These are phyloP conservation scores for Trametes cingulata DNA, from an alignment of 768 basidiomycete genomes.

Conservation along the genomic window DNA sequence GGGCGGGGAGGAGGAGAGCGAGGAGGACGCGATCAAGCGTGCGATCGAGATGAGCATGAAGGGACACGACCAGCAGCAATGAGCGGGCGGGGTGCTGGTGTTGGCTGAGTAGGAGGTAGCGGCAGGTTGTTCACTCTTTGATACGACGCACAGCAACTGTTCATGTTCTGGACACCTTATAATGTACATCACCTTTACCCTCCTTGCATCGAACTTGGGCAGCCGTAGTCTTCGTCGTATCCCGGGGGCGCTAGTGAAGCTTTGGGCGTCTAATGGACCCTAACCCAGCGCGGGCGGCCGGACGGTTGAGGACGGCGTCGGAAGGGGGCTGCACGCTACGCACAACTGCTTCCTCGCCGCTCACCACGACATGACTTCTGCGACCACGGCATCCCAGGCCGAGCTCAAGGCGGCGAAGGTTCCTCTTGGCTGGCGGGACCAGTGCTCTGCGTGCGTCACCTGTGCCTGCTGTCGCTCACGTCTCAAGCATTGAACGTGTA, in stretches of 20 bases:
- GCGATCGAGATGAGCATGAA: conserved; percentile 96
- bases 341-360: background rate
- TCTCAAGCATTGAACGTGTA: too few species aligned
- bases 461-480: background rate
- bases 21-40: conserved; percentile 86
- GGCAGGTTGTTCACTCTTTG: background rate
- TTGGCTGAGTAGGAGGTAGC: background rate
- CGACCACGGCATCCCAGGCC: conserved; percentile 78
- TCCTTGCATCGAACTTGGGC: background rate
- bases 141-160: background rate
- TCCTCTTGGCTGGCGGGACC: conserved; percentile 85
- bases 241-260: too few species aligned
- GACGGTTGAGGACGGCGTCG: background rate
- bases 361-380: conserved; percentile 55
- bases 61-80: conserved; percentile 49
- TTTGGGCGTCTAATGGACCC: background rate
- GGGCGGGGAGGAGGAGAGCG: conserved; percentile 66
- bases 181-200: conserved; percentile 18
- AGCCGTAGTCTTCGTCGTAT: background rate
- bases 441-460: conserved; percentile 81
- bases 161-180: conserved; percentile 11
- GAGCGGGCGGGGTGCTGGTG: background rate
- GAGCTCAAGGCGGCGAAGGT: conserved; percentile 76
- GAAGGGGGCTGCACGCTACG: background rate
- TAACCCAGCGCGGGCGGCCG: conserved; percentile 9